phyloP scores from a whole-genome alignment of 352 stramenopile species.

The Phytophthora sansomeana region DNA sequence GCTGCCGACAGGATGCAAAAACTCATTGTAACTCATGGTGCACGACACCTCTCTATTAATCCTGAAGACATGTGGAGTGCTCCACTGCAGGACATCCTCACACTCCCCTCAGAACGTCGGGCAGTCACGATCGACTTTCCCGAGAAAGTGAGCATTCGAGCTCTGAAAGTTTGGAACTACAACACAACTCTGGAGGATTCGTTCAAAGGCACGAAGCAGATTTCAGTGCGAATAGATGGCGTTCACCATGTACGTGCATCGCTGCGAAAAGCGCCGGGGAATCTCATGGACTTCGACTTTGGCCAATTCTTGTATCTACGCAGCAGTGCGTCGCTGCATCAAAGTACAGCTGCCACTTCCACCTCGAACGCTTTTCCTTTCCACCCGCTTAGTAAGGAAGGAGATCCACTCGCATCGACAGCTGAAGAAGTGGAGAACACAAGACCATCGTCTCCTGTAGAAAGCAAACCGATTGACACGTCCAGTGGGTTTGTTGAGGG shows the following conservation, averaged over 20 bases:
- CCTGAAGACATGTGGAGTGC: constrained; percentile 72
- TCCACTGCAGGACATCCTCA: constrained; percentile 47
- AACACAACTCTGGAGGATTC: constrained; percentile 81
- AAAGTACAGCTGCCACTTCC: not conserved
- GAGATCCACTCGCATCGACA: not conserved
- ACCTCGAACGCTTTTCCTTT: constrained; percentile 17
- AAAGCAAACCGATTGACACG: not conserved
- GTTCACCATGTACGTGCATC: constrained; percentile 56
- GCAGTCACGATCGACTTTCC: constrained; percentile 64
- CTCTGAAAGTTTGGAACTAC: constrained; percentile 84
- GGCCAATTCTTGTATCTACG: constrained; percentile 78
- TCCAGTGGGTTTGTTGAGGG: constrained; percentile 13
- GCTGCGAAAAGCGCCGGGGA: constrained; percentile 81
- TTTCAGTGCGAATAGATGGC: constrained; percentile 63
- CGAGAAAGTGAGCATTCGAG: constrained; percentile 50
- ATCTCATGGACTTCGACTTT: constrained; percentile 86
- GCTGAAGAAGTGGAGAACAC: constrained; percentile 21
- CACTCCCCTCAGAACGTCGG: constrained; percentile 43
- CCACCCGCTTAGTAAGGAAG: constrained; percentile 20
- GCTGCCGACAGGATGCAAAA: constrained; percentile 41
- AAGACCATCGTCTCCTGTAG: constrained; percentile 20
- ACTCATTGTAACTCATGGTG: constrained; percentile 50
- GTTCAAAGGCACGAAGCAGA: constrained; percentile 76
- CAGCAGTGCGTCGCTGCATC: constrained; percentile 21
- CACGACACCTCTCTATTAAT: constrained; percentile 57